Percentiles rank a stretch among this genome's conserved stretches.
Conservation (phyloP, 805 yeast genomes). For the Helenozyma rhizophorensis region DNA sequence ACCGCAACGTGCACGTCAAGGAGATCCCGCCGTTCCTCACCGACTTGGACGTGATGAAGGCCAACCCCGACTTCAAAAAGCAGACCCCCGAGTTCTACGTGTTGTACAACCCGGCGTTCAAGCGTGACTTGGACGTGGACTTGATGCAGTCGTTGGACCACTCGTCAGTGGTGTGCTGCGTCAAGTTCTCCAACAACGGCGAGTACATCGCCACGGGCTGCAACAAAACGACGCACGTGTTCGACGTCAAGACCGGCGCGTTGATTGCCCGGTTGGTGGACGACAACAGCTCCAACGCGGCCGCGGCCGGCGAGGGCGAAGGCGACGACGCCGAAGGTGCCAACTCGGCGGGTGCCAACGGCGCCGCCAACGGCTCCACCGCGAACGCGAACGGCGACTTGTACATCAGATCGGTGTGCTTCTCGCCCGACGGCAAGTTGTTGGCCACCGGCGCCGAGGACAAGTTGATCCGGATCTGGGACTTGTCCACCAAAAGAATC, state of each 20-base stretch:
- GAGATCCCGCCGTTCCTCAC: conserved; percentile 77
- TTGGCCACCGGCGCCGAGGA: conserved; percentile 94
- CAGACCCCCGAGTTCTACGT: conserved; percentile 82
- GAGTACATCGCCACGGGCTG: conserved; percentile 94
- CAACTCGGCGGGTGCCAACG: conserved; percentile 26
- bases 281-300: conserved; percentile 42
- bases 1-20: conserved; percentile 56
- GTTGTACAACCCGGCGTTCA: conserved; percentile 81
- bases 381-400: conserved; percentile 74
- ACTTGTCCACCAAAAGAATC: conserved; percentile 76
- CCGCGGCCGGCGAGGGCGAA: conserved; percentile 10
- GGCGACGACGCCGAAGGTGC: conserved; percentile 33
- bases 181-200: conserved; percentile 87
- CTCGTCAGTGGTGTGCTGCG: conserved; percentile 94
- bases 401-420: conserved; percentile 92
- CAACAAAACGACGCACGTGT: conserved; percentile 92
- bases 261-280: conserved; percentile 82
- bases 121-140: conserved; percentile 69
- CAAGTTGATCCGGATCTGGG: conserved; percentile 93
- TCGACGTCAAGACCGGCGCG: conserved; percentile 87
- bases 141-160: conserved; percentile 88
- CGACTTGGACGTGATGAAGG: conserved; percentile 74
- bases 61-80: conserved; percentile 74
- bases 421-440: conserved; percentile 88
- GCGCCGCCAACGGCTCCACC: conserved; percentile 32